These are phyloP conservation scores for Magnolia kwangsiensis DNA, from an alignment of 164 flowering plant genomes.

Conservation along the genomic window DNA sequence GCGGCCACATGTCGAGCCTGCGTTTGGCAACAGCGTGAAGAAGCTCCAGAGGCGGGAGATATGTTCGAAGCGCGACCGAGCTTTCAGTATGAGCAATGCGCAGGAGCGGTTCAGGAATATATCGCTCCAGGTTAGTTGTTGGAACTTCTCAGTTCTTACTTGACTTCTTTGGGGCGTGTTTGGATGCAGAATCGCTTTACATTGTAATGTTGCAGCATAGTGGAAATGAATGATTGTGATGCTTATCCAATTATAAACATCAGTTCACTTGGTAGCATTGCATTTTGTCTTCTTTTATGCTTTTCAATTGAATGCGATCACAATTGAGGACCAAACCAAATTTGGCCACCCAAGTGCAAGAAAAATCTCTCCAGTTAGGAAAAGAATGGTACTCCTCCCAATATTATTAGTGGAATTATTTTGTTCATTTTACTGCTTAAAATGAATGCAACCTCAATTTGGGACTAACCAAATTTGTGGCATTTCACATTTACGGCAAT, in stretches of 20 bases:
- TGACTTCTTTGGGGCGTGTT: neutral
- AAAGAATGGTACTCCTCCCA: no score
- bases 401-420: neutral
- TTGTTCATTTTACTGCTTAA: neutral
- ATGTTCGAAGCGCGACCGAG: conserved; percentile 64
- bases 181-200: neutral
- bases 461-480: neutral
- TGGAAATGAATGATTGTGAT: neutral
- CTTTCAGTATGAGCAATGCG: conserved; percentile 76
- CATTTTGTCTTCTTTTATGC: no score
- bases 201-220: neutral
- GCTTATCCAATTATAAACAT: no score
- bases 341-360: neutral
- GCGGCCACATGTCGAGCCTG: conserved; percentile 53
- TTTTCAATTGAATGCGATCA: no score
- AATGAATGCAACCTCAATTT: no score
- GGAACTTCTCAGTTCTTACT: neutral
- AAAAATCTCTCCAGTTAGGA: neutral
- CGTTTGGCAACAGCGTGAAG: conserved; percentile 86
- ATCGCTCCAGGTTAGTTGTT: conserved; percentile 47
- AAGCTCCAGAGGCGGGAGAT: conserved; percentile 93
- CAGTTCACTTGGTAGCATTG: no score
- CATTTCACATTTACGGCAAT: neutral
- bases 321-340: no score
- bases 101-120: conserved; percentile 86